These are phyloP conservation scores for Hypocreales sp. DNA, from an alignment of 2,329 filamentous ascomycete species.

Conservation along the genomic window DNA sequence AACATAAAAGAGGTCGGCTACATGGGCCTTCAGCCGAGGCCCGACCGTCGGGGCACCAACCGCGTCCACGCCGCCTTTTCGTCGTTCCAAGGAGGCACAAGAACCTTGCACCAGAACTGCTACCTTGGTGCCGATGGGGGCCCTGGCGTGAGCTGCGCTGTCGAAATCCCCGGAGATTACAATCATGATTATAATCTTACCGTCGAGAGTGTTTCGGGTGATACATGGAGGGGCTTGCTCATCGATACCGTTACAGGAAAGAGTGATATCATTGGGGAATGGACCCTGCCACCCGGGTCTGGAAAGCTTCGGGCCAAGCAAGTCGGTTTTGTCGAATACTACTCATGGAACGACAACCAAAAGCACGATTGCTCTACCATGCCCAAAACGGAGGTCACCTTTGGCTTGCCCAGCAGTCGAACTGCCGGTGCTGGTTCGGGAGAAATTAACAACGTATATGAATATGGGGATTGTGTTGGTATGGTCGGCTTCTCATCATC, in stretches of 20 bases:
- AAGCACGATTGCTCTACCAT: background rate
- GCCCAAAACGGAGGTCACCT: background rate
- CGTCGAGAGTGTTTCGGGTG: conserved; percentile 4
- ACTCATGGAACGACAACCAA: background rate
- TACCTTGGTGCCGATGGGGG: conserved; percentile 10
- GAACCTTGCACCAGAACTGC: conserved; percentile 5
- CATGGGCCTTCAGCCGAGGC: conserved; percentile 6
- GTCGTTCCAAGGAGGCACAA: conserved; percentile 5
- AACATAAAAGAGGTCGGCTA: conserved; percentile 4
- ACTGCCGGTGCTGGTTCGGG: background rate
- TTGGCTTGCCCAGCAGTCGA: background rate
- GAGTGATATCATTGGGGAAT: conserved; percentile 5
- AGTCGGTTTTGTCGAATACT: conserved; percentile 6
- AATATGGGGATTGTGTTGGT: too few species aligned
- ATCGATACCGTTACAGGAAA: conserved; percentile 4
- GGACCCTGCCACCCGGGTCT: conserved; percentile 3
- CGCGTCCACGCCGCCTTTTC: conserved; percentile 8
- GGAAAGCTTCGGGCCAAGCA: conserved; percentile 2
- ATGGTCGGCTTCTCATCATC: too few species aligned
- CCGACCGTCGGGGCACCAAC: conserved; percentile 3
- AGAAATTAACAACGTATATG: too few species aligned
- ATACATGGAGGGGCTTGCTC: conserved; percentile 7
- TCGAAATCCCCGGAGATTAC: conserved; percentile 6
- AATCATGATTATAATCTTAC: conserved; percentile 5
- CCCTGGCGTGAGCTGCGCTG: conserved; percentile 7